Evolutionary conservation across 495 filamentous ascomycete species (phyloP), one percentile per base, ranked within the genome.

Genomic region (Penicillium paxilli): DNA sequence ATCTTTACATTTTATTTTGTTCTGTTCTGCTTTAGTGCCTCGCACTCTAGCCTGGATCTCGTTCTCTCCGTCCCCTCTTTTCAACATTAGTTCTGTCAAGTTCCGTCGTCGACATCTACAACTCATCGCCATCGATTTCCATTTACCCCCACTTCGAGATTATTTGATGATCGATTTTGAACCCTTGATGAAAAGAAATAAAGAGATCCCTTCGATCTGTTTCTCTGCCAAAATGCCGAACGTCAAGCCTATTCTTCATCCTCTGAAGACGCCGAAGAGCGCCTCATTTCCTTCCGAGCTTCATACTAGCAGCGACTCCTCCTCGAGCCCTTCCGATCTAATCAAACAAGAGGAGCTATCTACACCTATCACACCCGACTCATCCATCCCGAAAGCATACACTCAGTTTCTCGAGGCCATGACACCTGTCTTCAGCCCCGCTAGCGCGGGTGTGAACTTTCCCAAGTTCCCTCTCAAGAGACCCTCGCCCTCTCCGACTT

Each of bases 391-490:
- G 2, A 76, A 80, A 4, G 91, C 93, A 49, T 98, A 98, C 65
- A 88, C 90, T 37, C 90, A 98, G 59, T 98, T 97, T 65, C 83
- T 98, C 49, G 90, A 90, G 63, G 83, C 85, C 6, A 74, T 91
- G 33, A 90, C 88, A 10, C 89, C 89, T 2, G 77, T 85, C 21
- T 73, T 87, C 55, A 68, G 69, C 46, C 76, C 78, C 0, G 44
- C 52, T 11, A 73, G 68, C 28, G 70, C 72, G 1, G 71, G 63
- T 1, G 58, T 47, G 5, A 58, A 53, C 40, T 75, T 70, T 51
- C 65, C 70, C n/a, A 68, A 57, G 19, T 69, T 72, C 45, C 35
- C 38, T 2, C 47, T 70, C 40, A 63, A 73, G 57, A 64, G 60
- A 55, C 32, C 42, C 51, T 56, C 48, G 8, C 58, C 64, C 2